A percentile compares a stretch with the other conserved stretches of the same genome.
Conservation (phyloP, 116 monocot species). For the Zostera marina region DNA sequence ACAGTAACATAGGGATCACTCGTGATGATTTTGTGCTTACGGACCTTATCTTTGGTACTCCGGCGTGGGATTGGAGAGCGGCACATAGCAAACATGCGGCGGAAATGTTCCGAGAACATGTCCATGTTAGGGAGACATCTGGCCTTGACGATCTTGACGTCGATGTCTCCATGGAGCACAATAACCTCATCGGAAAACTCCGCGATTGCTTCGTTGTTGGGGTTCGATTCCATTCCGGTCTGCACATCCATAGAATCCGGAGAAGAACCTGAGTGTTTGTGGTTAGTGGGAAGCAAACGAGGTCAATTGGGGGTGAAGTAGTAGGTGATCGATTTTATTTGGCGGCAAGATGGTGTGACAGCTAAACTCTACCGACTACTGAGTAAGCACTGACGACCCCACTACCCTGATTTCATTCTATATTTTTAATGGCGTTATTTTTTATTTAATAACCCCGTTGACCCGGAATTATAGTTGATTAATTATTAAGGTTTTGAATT, state of each 20-base stretch:
- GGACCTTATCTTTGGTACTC: neutral
- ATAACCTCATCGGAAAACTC: conserved; percentile 10
- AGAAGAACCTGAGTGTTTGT: too few species aligned
- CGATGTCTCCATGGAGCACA: conserved; percentile 72
- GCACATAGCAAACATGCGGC: conserved; percentile 50
- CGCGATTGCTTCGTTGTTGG: neutral
- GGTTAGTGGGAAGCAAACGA: too few species aligned
- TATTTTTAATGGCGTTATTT: too few species aligned
- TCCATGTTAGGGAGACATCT: conserved; percentile 73
- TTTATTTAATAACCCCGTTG: too few species aligned
- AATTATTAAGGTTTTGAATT: too few species aligned
- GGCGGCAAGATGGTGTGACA: too few species aligned
- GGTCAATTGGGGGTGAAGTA: too few species aligned
- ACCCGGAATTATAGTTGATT: too few species aligned
- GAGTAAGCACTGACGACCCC: too few species aligned
- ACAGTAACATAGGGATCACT: conserved; percentile 84
- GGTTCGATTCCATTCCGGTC: neutral
- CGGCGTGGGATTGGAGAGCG: neutral
- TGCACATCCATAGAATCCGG: neutral
- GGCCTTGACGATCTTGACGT: conserved; percentile 43
- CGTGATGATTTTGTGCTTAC: conserved; percentile 37
- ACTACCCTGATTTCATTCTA: too few species aligned
- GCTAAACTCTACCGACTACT: too few species aligned
- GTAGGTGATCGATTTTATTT: too few species aligned
- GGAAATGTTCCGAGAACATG: conserved; percentile 50